These are phyloP conservation scores for Friedmanniomyces simplex DNA, from an alignment of 495 filamentous ascomycete genomes.

Conservation along the genomic window DNA sequence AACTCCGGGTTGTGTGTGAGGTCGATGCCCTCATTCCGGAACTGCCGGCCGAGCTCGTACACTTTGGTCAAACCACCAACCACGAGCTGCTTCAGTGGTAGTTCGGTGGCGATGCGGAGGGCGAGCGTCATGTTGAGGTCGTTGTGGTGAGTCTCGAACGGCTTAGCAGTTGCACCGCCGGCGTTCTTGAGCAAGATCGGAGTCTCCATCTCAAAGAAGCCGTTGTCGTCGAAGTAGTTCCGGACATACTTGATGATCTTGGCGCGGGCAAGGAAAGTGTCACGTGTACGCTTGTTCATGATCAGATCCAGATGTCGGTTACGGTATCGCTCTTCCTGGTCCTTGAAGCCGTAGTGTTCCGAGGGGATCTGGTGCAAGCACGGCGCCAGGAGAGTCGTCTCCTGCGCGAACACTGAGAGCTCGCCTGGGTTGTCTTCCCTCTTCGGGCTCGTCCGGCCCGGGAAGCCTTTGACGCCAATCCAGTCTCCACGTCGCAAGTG, in stretches of 20 bases:
- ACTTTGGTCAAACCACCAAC: constrained; percentile 88
- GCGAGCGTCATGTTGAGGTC: constrained; percentile 86
- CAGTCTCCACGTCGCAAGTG: constrained; percentile 83
- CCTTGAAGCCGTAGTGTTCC: constrained; percentile 87
- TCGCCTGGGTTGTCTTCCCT: constrained; percentile 71
- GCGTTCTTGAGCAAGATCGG: constrained; percentile 96
- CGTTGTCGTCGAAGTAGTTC: constrained; percentile 69
- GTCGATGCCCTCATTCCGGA: constrained; percentile 94
- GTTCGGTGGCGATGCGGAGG: constrained; percentile 88
- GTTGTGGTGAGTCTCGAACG: constrained; percentile 91
- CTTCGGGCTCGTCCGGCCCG: constrained; percentile 84
- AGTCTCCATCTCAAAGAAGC: constrained; percentile 92
- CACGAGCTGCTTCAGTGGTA: constrained; percentile 92
- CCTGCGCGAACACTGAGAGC: constrained; percentile 82
- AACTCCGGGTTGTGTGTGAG: constrained; percentile 98
- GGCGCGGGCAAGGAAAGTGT: constrained; percentile 70
- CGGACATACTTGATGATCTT: constrained; percentile 81
- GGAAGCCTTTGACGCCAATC: constrained; percentile 77
- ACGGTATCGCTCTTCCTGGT: constrained; percentile 83
- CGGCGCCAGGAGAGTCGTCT: constrained; percentile 75
- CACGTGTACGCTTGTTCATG: constrained; percentile 76
- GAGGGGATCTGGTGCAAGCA: constrained; percentile 89
- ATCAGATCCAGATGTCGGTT: constrained; percentile 91
- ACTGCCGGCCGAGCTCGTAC: constrained; percentile 84
- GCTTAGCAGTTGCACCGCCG: constrained; percentile 91